Evolutionary conservation across 2,329 filamentous ascomycete genomes (phyloP).

Genomic region (Trichophyton benhamiae): DNA sequence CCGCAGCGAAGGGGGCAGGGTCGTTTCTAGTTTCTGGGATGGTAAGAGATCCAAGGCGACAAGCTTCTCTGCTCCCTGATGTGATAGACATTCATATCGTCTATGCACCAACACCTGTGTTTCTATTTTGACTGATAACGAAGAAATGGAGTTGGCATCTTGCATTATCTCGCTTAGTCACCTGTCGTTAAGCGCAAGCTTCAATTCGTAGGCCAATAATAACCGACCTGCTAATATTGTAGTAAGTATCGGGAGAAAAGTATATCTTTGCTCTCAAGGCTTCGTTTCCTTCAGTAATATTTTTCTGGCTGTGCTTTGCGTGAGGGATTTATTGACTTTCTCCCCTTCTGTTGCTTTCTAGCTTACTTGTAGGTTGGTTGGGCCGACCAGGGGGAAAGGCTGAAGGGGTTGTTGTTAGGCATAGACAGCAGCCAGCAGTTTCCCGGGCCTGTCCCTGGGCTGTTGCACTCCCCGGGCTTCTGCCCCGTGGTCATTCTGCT

Average conservation of each 20-base stretch:
- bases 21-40: not conserved
- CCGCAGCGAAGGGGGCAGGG: not conserved
- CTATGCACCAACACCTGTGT: not conserved
- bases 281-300: not conserved
- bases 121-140: not conserved
- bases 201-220: no score
- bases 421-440: not conserved
- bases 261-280: not conserved
- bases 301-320: not conserved
- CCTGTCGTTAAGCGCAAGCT: not conserved
- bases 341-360: not conserved
- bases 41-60: not conserved
- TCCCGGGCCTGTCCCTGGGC: not conserved
- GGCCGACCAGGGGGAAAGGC: not conserved
- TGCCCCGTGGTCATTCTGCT: not conserved
- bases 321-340: conserved; percentile 3
- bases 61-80: not conserved
- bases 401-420: not conserved
- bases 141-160: not conserved
- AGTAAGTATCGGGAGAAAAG: not conserved
- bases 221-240: not conserved
- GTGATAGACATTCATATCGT: not conserved
- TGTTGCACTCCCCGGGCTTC: not conserved
- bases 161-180: not conserved
- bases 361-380: not conserved